These are phyloP conservation scores for Microbotryum silenes-acaulis DNA, from an alignment of 1,284 basidiomycete species.

Conservation along the genomic window DNA sequence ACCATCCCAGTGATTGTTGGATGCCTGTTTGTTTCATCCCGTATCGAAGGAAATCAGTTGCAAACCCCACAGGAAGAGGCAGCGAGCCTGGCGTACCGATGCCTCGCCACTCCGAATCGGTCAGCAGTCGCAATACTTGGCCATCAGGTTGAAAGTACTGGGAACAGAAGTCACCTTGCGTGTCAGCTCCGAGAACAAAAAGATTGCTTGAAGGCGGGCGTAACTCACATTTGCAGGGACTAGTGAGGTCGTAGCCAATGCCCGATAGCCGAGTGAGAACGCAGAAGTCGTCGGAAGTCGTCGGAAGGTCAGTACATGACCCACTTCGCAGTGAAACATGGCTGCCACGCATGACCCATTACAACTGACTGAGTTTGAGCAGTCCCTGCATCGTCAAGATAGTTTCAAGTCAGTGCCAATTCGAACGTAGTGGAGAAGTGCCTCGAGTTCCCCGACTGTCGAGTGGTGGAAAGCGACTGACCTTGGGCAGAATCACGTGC, in stretches of 20 bases:
- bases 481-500: constrained; percentile 13
- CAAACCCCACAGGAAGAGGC: background rate
- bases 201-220: background rate
- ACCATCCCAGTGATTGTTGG: constrained; percentile 27
- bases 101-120: constrained; percentile 29
- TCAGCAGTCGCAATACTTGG: constrained; percentile 25
- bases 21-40: background rate
- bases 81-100: constrained; percentile 16
- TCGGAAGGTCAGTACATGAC: background rate
- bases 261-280: background rate
- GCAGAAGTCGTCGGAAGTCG: background rate
- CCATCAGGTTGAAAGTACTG: constrained; percentile 26
- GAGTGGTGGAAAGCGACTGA: background rate
- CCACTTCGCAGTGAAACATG: background rate
- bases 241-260: background rate
- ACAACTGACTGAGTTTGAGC: constrained; percentile 26
- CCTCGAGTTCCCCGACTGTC: background rate
- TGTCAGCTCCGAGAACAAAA: background rate
- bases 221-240: constrained; percentile 20
- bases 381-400: constrained; percentile 5
- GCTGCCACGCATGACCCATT: too few species aligned
- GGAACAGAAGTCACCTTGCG: background rate
- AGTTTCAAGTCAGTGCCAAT: background rate
- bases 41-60: background rate
- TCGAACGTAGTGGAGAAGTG: background rate